These are phyloP conservation scores for Trichothecium roseum DNA, from an alignment of 2,329 filamentous ascomycete genomes.

Conservation along the genomic window DNA sequence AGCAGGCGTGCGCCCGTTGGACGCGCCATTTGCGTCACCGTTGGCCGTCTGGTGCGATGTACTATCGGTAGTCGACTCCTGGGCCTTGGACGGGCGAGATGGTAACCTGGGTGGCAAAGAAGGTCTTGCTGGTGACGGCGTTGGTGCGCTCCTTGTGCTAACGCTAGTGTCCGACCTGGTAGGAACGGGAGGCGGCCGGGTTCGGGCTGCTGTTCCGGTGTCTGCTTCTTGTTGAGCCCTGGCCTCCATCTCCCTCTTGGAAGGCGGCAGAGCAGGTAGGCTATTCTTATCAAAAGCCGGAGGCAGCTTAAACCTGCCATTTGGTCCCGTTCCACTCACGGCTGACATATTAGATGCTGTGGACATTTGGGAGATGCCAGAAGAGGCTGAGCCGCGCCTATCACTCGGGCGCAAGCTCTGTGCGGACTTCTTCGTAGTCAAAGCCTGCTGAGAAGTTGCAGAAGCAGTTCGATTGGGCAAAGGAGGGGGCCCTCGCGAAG, in stretches of 20 bases:
- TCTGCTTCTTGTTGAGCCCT: constrained; percentile 24
- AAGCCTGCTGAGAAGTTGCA: constrained; percentile 27
- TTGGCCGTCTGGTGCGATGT: neutral
- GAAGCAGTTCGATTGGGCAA: constrained; percentile 21
- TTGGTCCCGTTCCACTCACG: constrained; percentile 22
- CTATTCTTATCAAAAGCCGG: constrained; percentile 45
- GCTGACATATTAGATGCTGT: constrained; percentile 44
- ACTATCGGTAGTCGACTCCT: neutral
- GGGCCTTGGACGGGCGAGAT: constrained; percentile 30
- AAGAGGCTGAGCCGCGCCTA: constrained; percentile 43
- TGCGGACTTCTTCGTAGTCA: constrained; percentile 40
- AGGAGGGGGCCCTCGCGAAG: constrained; percentile 18
- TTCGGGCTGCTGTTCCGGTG: constrained; percentile 8
- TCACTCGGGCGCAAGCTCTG: neutral
- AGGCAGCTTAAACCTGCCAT: constrained; percentile 34
- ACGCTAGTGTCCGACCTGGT: neutral
- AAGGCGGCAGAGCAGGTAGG: constrained; percentile 46
- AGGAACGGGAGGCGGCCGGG: constrained; percentile 3
- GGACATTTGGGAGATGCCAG: constrained; percentile 44
- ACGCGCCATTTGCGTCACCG: neutral
- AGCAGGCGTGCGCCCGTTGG: constrained; percentile 1
- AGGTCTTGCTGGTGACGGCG: constrained; percentile 21
- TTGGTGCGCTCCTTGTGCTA: constrained; percentile 3
- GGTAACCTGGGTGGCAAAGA: constrained; percentile 40
- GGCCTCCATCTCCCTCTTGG: constrained; percentile 42